A percentile compares a stretch with the other conserved stretches of the same genome.
Evolutionary conservation across 1,139 yeast genomes (phyloP).

Genomic region (Yamadazyma conglobata): DNA sequence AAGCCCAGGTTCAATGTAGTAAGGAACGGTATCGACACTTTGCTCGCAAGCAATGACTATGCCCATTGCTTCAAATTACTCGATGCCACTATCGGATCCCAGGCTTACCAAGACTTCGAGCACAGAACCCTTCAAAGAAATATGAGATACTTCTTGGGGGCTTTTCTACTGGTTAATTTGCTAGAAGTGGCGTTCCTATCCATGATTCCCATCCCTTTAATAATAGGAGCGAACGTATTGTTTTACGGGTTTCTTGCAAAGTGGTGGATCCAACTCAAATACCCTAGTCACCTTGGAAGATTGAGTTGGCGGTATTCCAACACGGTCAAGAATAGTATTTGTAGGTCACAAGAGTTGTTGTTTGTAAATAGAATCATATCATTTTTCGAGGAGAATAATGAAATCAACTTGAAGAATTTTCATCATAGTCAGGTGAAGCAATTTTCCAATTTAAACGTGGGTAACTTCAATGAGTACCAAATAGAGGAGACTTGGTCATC

Average conservation of each 20-base stretch:
- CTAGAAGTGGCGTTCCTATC: constrained; percentile 3
- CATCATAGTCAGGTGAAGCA: constrained; percentile 33
- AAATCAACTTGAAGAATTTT: constrained; percentile 35
- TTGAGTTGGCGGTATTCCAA: constrained; percentile 36
- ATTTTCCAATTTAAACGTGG: constrained; percentile 16
- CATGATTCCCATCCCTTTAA: constrained; percentile 4
- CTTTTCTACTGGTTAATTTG: constrained; percentile 4
- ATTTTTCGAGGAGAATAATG: constrained; percentile 40
- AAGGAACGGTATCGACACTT: constrained; percentile 18
- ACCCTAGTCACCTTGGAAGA: constrained; percentile 22
- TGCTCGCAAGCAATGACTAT: constrained; percentile 34
- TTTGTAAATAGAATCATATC: constrained; percentile 30
- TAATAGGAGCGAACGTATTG: constrained; percentile 1
- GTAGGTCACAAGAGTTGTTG: constrained; percentile 28
- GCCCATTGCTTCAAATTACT: constrained; percentile 29
- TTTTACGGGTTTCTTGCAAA: constrained; percentile 2
- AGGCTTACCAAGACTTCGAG: not conserved
- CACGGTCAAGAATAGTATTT: constrained; percentile 18
- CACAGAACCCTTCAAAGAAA: not conserved
- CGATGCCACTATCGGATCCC: constrained; percentile 20
- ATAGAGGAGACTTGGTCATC: constrained; percentile 23
- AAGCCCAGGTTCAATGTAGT: too few species aligned
- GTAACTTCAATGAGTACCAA: constrained; percentile 24
- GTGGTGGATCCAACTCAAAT: constrained; percentile 11
- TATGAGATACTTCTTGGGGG: not conserved